Base-by-base conservation (phyloP, 2,329 filamentous ascomycete genomes). In the Sporothrix pallida region DNA sequence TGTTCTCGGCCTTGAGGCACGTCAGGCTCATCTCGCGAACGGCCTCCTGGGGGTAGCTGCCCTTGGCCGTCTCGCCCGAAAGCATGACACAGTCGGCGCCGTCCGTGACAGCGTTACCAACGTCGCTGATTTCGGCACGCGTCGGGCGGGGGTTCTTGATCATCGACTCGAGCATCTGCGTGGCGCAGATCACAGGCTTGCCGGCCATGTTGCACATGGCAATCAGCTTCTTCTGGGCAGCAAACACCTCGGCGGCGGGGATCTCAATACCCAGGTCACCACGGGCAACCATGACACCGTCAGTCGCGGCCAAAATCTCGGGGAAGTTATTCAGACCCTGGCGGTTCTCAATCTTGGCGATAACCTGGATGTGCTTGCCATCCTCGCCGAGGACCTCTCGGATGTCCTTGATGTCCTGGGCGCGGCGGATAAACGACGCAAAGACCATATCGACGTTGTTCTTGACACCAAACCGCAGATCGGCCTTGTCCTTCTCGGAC, bases 201-300 rank as follows among this genome's bases (percentile, higher is more conserved):
- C 96, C 96, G 79, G 94, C 95, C 82, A 98, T 91, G 88, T 99
- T 99, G 91, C 96, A 99, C 91, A 98, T 98, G 85, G 96, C 95
- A 84, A 99, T 99, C 90, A 99, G 95, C 93, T 99, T 99, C 92
- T 99, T 99, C 89, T 99, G 96, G 73, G 96, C 96, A 79, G 97
- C 94, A 85, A 99, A 99, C 78, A 99, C 96, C 88, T 99, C 96
- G 77, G 95, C 94, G 75, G 96, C 95, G 69, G 96, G 95, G 80
- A 99, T 99, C 87, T 99, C 96, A 80, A 99, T 99, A 87, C 96
- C 96, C 77, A 97, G 87, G 82, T 98, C 96, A 87, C 96, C 96
- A 90, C 96, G 95, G 80, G 96, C 96, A 79, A 99, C 96, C 96
- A 99, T 99, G 87, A 99, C 95, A 89, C 96, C 96, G 83, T 99